Base-by-base conservation (phyloP, 352 stramenopile genomes). In the Globisporangium lucens region DNA sequence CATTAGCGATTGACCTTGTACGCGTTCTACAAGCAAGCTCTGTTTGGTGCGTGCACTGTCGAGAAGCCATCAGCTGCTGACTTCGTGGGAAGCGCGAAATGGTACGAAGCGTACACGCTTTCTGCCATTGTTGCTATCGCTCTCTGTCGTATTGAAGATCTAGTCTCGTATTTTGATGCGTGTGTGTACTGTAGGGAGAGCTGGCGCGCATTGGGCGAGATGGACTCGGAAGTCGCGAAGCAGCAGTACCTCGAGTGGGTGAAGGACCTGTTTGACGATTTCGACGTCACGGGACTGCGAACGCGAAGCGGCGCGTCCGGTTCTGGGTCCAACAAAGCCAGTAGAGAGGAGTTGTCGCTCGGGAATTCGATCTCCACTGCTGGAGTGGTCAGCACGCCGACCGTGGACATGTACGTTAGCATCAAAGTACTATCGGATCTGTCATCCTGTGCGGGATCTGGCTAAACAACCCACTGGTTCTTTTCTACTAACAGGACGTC, bases 1-100 rank as follows among this genome's bases (percentile, higher is more conserved):
- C 22, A 24, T 35, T 29, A 91, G 83, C 77, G 77, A 71, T 65
- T 91, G 72, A 89, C 81, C 58, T 66, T 93, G 60, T 93, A 93
- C 70, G 85, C 85, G 56, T 90, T 93, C 58, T 93, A 85, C 75
- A 93, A 93, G 74, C 85, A 93, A 84, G 83, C 83, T 27, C 76
- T 79, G 20, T 79, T 84, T 58, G 85, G 83, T 63, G 75, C 69
- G 38, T 91, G 83, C 71, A 78, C 65, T 10, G 62, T 76, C 12
- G 76, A 76, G 20, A 89, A 88, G 64, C 85, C 85, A 0, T 86
- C 85, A n/a, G 78, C 78, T 4, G 67, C 84, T 33, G 85, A 93
- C 59, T 85, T 93, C 57, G 75, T 89, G 4, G 80, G 75, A 33
- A 83, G 71, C 51, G 80, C 85, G 59, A 93, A 93, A 74, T 93